A percentile compares a stretch with the other conserved stretches of the same genome.
Evolutionary conservation across 495 filamentous ascomycete species (phyloP).

Genomic region (Cenococcum geophilum): DNA sequence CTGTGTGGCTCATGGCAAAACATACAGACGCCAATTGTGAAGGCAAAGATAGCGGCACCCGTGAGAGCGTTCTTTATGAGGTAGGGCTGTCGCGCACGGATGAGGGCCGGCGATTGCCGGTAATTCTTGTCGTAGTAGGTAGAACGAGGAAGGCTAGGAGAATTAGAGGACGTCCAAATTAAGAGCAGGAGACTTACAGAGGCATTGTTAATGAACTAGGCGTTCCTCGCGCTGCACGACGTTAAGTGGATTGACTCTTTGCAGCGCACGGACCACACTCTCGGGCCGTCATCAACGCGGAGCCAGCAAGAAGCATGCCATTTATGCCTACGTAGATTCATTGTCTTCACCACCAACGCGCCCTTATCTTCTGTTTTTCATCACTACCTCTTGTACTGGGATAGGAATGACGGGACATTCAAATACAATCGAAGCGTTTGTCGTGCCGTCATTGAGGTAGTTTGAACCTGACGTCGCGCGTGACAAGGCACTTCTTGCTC

Average conservation of each 20-base stretch:
- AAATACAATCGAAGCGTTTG: constrained; percentile 14
- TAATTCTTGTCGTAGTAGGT: constrained; percentile 87
- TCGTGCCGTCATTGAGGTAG: constrained; percentile 17
- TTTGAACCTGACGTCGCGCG: constrained; percentile 9
- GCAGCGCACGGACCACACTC: constrained; percentile 5
- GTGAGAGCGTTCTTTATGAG: constrained; percentile 81
- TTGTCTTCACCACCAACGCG: constrained; percentile 4
- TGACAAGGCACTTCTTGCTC: constrained; percentile 19
- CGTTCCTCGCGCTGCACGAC: constrained; percentile 1
- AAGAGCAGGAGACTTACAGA: constrained; percentile 18
- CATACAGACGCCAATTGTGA: constrained; percentile 78
- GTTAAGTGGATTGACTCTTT: neutral
- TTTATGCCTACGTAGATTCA: neutral
- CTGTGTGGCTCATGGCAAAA: constrained; percentile 20
- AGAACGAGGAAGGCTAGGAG: constrained; percentile 57
- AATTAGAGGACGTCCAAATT: neutral
- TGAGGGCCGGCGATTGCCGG: constrained; percentile 72
- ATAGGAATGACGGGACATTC: constrained; percentile 9
- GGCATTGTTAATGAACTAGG: constrained; percentile 18
- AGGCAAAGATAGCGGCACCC: constrained; percentile 60
- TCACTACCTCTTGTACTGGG: constrained; percentile 1
- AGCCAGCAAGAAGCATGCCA: neutral
- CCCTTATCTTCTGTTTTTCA: constrained; percentile 8
- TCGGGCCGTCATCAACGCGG: neutral
- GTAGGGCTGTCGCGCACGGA: constrained; percentile 85